Evolutionary conservation across 495 filamentous ascomycete species (phyloP).

Genomic region (Penicillium coprophilum): DNA sequence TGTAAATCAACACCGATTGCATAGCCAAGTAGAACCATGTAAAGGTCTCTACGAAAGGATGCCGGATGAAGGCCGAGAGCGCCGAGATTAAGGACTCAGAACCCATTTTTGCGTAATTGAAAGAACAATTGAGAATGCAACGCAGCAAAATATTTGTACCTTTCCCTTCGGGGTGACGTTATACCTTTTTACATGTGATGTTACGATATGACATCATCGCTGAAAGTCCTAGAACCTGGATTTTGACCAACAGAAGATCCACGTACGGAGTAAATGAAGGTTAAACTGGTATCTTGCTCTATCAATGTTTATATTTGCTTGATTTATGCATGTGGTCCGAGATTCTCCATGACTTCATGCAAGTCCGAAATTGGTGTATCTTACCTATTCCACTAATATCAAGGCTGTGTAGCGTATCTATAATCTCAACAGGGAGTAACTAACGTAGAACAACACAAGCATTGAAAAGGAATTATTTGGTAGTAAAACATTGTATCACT

Average conservation of each 20-base stretch:
- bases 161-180: not conserved
- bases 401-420: not conserved
- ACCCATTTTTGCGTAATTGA: slow-evolving; percentile 8
- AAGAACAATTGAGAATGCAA: not conserved
- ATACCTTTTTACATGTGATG: slow-evolving; percentile 7
- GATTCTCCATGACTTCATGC: not conserved
- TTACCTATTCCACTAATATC: not conserved
- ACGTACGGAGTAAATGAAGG: too few relatives aligned
- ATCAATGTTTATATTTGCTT: not conserved
- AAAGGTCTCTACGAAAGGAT: slow-evolving; percentile 44
- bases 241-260: not conserved
- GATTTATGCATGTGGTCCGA: not conserved
- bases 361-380: not conserved
- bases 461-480: not conserved
- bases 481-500: not conserved
- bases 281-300: not conserved
- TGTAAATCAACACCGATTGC: slow-evolving; percentile 62
- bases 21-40: slow-evolving; percentile 63
- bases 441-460: not conserved
- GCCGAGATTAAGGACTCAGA: slow-evolving; percentile 17
- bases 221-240: not conserved
- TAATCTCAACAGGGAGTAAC: not conserved
- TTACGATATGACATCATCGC: not conserved
- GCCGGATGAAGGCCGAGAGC: slow-evolving; percentile 27
- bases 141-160: slow-evolving; percentile 3